Percentiles rank a stretch among this genome's conserved stretches.
Conservation (phyloP, 305 asterid genomes). For the Fraxinus paxiana region DNA sequence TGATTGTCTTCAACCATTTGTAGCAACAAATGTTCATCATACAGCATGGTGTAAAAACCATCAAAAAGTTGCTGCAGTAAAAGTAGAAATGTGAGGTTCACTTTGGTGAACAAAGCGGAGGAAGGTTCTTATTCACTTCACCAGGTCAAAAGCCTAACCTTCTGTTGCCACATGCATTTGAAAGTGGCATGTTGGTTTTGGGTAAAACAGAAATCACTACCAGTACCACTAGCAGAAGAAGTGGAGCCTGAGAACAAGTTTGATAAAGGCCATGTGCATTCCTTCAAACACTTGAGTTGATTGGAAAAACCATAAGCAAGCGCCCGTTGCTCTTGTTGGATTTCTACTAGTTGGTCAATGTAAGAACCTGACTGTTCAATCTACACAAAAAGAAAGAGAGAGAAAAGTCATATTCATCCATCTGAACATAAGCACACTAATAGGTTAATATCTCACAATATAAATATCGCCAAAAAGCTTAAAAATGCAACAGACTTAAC, state of each 20-base stretch:
- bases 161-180: conserved; percentile 86
- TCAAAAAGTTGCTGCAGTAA: conserved; percentile 79
- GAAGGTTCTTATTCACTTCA: neutral
- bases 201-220: conserved; percentile 27
- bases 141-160: conserved; percentile 40
- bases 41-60: conserved; percentile 53
- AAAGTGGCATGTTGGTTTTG: conserved; percentile 51
- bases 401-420: neutral
- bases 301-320: conserved; percentile 54
- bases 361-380: conserved; percentile 65
- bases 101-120: neutral
- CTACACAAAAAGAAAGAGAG: conserved; percentile 33
- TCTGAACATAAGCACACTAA: neutral
- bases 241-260: conserved; percentile 48
- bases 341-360: conserved; percentile 66
- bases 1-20: conserved; percentile 56
- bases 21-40: conserved; percentile 62
- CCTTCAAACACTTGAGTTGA: conserved; percentile 56
- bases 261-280: conserved; percentile 53
- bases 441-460: neutral
- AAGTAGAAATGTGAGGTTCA: conserved; percentile 15
- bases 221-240: conserved; percentile 20
- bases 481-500: neutral
- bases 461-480: neutral
- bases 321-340: conserved; percentile 91